Percentiles rank a stretch among this genome's conserved stretches.
Evolutionary conservation across 345 rosid species (phyloP).

Genomic region (Citrus australasica): DNA sequence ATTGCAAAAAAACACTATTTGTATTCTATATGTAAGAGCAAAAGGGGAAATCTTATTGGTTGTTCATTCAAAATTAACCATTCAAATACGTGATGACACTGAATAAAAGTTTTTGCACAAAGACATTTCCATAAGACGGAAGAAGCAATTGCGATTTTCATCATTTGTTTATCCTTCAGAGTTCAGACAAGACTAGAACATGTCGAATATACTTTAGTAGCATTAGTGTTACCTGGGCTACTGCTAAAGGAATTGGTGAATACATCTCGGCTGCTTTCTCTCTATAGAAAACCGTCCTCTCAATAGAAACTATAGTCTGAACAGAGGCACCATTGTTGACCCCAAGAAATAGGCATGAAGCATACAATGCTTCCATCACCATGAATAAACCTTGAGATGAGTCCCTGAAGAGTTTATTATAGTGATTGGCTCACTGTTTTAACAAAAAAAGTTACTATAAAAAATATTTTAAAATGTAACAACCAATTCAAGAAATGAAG

Average conservation of each 20-base stretch:
- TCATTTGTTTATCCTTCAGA: background rate
- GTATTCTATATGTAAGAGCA: background rate
- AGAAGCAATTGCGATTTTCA: background rate
- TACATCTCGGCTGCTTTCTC: conserved; percentile 78
- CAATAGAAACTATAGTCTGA: conserved; percentile 85
- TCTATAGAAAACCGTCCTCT: conserved; percentile 85
- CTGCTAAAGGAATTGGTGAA: conserved; percentile 61
- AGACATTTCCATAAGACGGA: conserved; percentile 64
- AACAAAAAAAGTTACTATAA: background rate
- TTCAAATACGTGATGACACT: conserved; percentile 84
- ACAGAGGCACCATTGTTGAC: conserved; percentile 78
- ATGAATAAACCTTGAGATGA: conserved; percentile 45
- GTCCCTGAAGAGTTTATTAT: conserved; percentile 21
- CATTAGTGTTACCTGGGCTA: conserved; percentile 51
- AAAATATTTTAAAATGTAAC: background rate
- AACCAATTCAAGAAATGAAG: background rate
- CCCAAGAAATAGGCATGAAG: conserved; percentile 79
- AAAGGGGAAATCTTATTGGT: conserved; percentile 40
- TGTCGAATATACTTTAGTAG: background rate
- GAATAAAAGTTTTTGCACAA: conserved; percentile 59
- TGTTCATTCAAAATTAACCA: conserved; percentile 71
- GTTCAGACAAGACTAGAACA: background rate
- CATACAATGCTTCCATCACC: conserved; percentile 78
- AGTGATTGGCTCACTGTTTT: background rate
- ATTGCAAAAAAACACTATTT: too few species aligned